phyloP scores from a whole-genome alignment of 1,284 basidiomycete species.

The Leccinum subrobustum region DNA sequence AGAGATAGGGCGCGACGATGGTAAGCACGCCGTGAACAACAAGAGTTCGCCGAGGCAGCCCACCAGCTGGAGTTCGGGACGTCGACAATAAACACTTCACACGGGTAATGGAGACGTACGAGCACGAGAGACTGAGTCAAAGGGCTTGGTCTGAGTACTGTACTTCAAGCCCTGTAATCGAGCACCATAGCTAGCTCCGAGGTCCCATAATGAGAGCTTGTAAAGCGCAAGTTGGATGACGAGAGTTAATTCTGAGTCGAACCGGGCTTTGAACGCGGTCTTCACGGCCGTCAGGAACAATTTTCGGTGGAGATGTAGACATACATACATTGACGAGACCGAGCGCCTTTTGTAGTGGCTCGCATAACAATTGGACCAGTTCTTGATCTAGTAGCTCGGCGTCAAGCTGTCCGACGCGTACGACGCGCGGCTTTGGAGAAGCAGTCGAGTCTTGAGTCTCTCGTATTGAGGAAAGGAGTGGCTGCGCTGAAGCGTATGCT shows the following conservation, averaged over 20 bases:
- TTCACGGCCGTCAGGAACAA: slow-evolving; percentile 31
- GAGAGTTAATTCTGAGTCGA: slow-evolving; percentile 82
- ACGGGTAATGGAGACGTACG: slow-evolving; percentile 17
- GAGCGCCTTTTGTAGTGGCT: slow-evolving; percentile 81
- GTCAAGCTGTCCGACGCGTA: slow-evolving; percentile 91
- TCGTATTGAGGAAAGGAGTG: slow-evolving; percentile 48
- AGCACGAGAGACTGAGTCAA: slow-evolving; percentile 24
- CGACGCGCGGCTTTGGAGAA: slow-evolving; percentile 46
- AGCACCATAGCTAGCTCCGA: slow-evolving; percentile 86
- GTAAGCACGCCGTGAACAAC: slow-evolving; percentile 74
- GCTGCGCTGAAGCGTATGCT: slow-evolving; percentile 62
- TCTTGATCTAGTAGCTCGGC: slow-evolving; percentile 92
- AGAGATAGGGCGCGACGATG: slow-evolving; percentile 76
- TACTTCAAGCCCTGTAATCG: slow-evolving; percentile 86
- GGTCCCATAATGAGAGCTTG: slow-evolving; percentile 82
- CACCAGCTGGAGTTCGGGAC: slow-evolving; percentile 48
- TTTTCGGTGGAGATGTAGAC: slow-evolving; percentile 1
- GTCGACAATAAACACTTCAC: slow-evolving; percentile 12
- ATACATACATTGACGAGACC: slow-evolving; percentile 63
- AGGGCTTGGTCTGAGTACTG: slow-evolving; percentile 35
- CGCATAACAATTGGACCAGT: slow-evolving; percentile 78
- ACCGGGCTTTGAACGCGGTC: slow-evolving; percentile 61
- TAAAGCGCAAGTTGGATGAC: slow-evolving; percentile 79
- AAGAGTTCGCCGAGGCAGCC: slow-evolving; percentile 59
- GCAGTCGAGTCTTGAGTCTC: slow-evolving; percentile 35